Evolutionary conservation across 1,284 basidiomycete species (phyloP), one percentile per base, ranked within the genome.

Genomic region (Hymenochaete sp.): DNA sequence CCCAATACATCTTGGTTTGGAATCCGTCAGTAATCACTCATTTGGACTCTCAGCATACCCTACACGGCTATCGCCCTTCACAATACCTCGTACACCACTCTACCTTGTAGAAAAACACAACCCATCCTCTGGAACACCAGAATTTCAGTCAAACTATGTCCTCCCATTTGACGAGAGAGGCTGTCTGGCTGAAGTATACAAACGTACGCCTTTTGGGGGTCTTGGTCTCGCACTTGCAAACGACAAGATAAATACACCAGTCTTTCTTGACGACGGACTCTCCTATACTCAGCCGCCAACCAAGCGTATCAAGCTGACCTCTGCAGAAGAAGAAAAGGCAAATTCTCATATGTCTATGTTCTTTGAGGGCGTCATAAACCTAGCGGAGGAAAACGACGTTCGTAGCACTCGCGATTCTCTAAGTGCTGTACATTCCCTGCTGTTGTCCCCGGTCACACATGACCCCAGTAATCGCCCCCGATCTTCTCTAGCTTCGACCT

Each of bases 21-120:
- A n/a, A n/a, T n/a, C n/a, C n/a, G n/a, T n/a, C n/a, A n/a, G n/a
- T n/a, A n/a, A n/a, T n/a, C n/a, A n/a, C n/a, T n/a, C n/a, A n/a
- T n/a, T n/a, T n/a, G n/a, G n/a, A n/a, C n/a, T n/a, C n/a, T n/a
- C n/a, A n/a, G n/a, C n/a, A n/a, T n/a, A n/a, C n/a, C n/a, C n/a
- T n/a, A n/a, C n/a, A n/a, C n/a, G n/a, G n/a, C n/a, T n/a, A n/a
- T n/a, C n/a, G n/a, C n/a, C n/a, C 26, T 21, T 45, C n/a, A 18
- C 44, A n/a, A 33, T 38, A 14, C 18, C 46, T 18, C 40, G 46
- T 22, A n/a, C 29, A 29, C 40, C 38, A 24, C 38, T 47, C 26
- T 16, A 42, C 14, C 33, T 33, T 13, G 43, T 36, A 9, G 43
- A 45, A 27, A 38, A 26, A 7, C 16, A 32, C 13, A 47, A 32